Percentiles rank a stretch among this genome's conserved stretches.
Evolutionary conservation across 2,329 filamentous ascomycete genomes (phyloP).

Genomic region (Bipolaris victoriae): DNA sequence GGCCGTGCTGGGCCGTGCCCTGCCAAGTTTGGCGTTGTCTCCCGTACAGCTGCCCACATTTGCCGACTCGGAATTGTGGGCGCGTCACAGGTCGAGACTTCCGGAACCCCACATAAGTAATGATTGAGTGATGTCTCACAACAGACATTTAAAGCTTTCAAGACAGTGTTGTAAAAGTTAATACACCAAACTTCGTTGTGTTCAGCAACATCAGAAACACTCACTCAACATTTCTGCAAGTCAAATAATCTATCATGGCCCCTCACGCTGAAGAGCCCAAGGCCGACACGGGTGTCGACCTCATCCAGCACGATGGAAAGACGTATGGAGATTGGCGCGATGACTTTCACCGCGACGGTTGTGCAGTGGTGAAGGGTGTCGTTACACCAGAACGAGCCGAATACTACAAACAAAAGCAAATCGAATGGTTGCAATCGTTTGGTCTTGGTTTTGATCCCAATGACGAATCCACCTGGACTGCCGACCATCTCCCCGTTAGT

Average conservation of each 20-base stretch:
- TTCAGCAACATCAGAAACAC: neutral
- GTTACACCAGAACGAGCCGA: slow-evolving; percentile 49
- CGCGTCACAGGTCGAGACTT: neutral
- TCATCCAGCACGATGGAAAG: slow-evolving; percentile 23
- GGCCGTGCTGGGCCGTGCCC: neutral
- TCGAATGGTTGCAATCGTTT: slow-evolving; percentile 54
- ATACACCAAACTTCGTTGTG: neutral
- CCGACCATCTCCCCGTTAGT: slow-evolving; percentile 48
- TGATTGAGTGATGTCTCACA: neutral
- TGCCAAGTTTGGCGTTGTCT: neutral
- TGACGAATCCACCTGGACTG: slow-evolving; percentile 45
- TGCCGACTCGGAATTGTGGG: neutral
- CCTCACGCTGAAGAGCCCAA: slow-evolving; percentile 26
- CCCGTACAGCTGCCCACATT: slow-evolving; percentile 2
- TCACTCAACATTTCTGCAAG: neutral
- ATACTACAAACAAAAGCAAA: slow-evolving; percentile 50
- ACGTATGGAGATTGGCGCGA: slow-evolving; percentile 15
- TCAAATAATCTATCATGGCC: slow-evolving; percentile 13
- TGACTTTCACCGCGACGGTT: slow-evolving; percentile 52
- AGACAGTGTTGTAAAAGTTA: neutral
- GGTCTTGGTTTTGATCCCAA: slow-evolving; percentile 48
- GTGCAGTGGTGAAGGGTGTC: slow-evolving; percentile 50
- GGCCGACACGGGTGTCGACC: slow-evolving; percentile 24
- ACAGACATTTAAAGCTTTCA: neutral
- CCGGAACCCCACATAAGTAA: neutral